phyloP scores from a whole-genome alignment of 2,329 filamentous ascomycete species.

The Colletotrichum lini region DNA sequence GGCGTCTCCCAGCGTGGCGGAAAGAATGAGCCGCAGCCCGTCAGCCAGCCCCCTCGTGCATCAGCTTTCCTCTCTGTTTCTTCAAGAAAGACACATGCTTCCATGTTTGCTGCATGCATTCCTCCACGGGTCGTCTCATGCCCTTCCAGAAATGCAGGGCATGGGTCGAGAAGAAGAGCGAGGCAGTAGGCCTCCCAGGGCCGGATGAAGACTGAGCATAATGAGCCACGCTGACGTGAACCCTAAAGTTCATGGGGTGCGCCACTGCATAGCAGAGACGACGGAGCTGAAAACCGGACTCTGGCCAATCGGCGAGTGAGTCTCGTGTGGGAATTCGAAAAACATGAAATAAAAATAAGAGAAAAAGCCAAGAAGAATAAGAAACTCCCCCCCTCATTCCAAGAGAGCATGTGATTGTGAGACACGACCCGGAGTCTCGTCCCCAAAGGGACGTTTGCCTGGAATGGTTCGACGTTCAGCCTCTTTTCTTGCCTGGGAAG shows the following conservation, averaged over 20 bases:
- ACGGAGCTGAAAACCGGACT: neutral
- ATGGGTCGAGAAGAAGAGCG: neutral
- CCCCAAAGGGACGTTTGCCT: neutral
- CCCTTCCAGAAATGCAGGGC: neutral
- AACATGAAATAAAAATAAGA: neutral
- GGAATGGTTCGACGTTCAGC: neutral
- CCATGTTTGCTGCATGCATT: neutral
- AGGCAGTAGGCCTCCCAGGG: neutral
- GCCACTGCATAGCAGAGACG: neutral
- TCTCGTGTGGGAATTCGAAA: neutral
- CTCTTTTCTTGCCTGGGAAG: neutral
- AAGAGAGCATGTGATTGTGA: neutral
- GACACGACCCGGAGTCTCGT: too few relatives aligned
- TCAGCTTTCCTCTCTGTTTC: too few relatives aligned
- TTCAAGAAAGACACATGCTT: neutral
- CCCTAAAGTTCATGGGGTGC: neutral
- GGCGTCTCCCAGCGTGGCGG: too few relatives aligned
- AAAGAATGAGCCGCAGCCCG: neutral
- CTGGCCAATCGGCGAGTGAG: neutral
- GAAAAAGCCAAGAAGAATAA: too few relatives aligned
- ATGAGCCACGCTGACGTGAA: conserved; percentile 9
- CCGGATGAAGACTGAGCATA: neutral
- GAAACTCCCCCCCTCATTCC: too few relatives aligned
- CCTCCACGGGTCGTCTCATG: neutral
- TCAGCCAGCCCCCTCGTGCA: neutral